Evolutionary conservation across 768 basidiomycete species (phyloP), one percentile per base, ranked within the genome.

Genomic region (Suillus cothurnatus): DNA sequence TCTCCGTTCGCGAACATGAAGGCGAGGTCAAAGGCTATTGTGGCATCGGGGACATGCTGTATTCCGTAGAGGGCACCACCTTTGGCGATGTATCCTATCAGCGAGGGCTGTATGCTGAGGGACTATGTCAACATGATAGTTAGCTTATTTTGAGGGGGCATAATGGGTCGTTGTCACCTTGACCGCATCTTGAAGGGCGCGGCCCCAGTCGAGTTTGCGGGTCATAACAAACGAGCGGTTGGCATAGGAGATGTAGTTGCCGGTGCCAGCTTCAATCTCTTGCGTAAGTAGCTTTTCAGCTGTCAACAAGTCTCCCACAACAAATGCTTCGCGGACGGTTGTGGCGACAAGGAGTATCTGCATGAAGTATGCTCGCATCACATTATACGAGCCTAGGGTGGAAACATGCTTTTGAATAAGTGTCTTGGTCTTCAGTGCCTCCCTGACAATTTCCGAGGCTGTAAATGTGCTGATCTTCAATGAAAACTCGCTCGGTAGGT

Each of bases 391-490:
- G 3, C 15, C 2, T 12, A 45, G 8, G 45, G 11, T 45, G n/a
- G n/a, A n/a, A 45, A n/a, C 45, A 45, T n/a, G 45, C 45, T n/a
- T 45, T 45, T 45, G 11, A n/a, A n/a, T 45, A 21, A 45, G n/a
- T 5, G 45, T 9, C n/a, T 45, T 45, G 43, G 43, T 45, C 43
- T 45, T 45, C 83, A 6, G 82, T 87, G 6, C 80, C 81, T 14
- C 81, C 76, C 73, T 85, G 82, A 69, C 73, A 78, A 73, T 88
- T 89, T 47, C 72, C 77, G 69, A 88, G 79, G 39, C 68, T 77
- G 76, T 84, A 88, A 1, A 69, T 77, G 21, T 55, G 63, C 21
- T 84, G 82, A 15, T 65, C 68, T 66, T 77, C 71, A 53, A 82
- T 67, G 67, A 21, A 23, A 23, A 6, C n/a, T 2, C 12, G n/a